Base-by-base conservation (phyloP, 225 moss, liverwort and hornwort species). In the Straminergon stramineum region DNA sequence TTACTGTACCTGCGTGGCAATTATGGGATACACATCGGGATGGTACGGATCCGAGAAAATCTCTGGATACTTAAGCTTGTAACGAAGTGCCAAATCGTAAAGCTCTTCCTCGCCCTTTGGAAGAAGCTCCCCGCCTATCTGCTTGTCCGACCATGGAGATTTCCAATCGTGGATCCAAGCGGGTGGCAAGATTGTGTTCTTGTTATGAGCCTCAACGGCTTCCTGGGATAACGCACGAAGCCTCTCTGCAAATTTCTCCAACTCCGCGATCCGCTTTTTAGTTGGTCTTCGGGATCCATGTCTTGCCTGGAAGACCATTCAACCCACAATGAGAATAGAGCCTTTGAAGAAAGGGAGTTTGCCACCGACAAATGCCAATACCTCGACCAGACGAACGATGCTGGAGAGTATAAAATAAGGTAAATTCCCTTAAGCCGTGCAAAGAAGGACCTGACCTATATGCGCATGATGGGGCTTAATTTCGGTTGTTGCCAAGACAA, bases 271-370 rank as follows among this genome's bases (percentile, higher is more conserved):
- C 57, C 95, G 92, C 85, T 97, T 96, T 62, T 85, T 91, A 7
- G 97, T 99, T 65, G 97, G 97, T 48, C 90, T 90, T 66, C 98
- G 96, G 32, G 95, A 94, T 77, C 98, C 98, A 84, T 99, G 98
- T 65, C 98, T 95, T 66, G 97, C 98, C 97, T 96, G 91, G 5
- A 45, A 88, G 15, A 52, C 31, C 80, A 75, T 64, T 85, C 57
- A 87, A 84, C 41, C 73, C 75, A 58, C 64, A 57, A 62, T 67
- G 5, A 90, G 64, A 80, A 85, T 8, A 81, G 17, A 73, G 55
- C 35, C 17, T 70, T 66, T 35, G 48, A 48, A 20, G 28, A 67
- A 37, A 81, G 35, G 27, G 27, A 37, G 15, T 48, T 58, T 63
- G 12, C 70, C 61, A 69, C 58, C 24, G 73, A 31, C 89, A 55